Evolutionary conservation across 1,139 yeast genomes (phyloP), one percentile per base, ranked within the genome.

Genomic region (Geotrichum reessii): DNA sequence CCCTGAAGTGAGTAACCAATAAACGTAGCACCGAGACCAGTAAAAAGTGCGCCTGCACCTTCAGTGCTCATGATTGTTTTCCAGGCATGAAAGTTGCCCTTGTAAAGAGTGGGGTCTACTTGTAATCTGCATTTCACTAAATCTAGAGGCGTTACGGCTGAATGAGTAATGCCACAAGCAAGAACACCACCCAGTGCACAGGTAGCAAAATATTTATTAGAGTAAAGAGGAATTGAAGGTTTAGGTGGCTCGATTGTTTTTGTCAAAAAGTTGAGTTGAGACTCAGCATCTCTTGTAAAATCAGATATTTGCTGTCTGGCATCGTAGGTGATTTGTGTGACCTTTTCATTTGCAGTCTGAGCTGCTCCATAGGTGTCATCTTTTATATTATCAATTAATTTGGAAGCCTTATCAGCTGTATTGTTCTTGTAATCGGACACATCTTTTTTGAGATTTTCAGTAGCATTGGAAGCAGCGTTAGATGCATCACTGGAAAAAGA

Each of bases 111-210:
- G 1, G 95, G 74, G 73, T 88, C 81, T 51, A 91, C 97, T 75
- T 92, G 97, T 67, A 95, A 79, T 71, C 97, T 86, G 76, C 95
- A 87, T 76, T 92, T 92, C 71, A 92, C 95, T 63, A 92, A 78
- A 76, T 92, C 98, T 63, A 92, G 80, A 2, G 98, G 98, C 5
- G 97, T 88, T 40, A 92, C 95, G 1, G 88, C 82, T 1, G 96
- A 84, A 75, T 92, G 98, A 14, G 98, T 92, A 40, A 97, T 96
- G 40, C 97, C 97, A 78, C 98, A 92, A 2, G 98, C 97, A 60
- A 73, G 55, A 14, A 14, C 40, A 74, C 97, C 92, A 51, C 96
- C 85, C 53, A 82, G 81, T 74, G 81, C 92, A 75, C 86, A 92
- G 71, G 88, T 86, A 27, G 79, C 77, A 2, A 92, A 78, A 74